Conservation (phyloP, 2,329 filamentous ascomycete genomes). For the Talaromyces amestolkiae region DNA sequence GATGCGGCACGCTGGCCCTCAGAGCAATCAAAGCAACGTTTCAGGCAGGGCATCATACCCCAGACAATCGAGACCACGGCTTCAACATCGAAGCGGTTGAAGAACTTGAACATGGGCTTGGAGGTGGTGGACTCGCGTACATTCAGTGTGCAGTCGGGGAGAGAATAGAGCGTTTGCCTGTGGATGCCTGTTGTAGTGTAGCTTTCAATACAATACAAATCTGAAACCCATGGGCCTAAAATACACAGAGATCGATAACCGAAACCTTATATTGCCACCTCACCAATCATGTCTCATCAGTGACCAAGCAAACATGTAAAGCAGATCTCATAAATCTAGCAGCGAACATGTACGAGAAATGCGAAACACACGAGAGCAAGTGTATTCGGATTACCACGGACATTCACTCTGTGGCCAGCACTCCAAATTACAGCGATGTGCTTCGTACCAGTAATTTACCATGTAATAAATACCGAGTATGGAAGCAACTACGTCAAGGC, state of each 20-base stretch:
- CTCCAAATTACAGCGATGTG: background rate
- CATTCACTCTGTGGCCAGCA: background rate
- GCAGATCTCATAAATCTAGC: background rate
- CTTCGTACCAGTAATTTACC: background rate
- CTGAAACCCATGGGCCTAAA: background rate
- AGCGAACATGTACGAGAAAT: background rate
- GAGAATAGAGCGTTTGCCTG: too few species aligned
- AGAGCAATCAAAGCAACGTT: background rate
- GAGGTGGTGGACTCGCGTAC: background rate
- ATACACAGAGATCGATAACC: background rate
- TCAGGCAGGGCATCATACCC: background rate
- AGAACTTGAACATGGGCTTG: background rate
- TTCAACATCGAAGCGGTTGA: background rate
- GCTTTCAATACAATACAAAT: background rate
- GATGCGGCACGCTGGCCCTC: background rate
- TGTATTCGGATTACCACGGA: constrained; percentile 3
- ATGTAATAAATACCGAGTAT: too few species aligned
- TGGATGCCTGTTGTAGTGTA: too few species aligned
- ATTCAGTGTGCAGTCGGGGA: background rate
- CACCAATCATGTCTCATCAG: background rate
- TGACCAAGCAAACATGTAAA: background rate
- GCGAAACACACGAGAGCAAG: background rate
- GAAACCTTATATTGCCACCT: background rate
- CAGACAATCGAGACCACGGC: background rate
- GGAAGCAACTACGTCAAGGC: background rate